Evolutionary conservation across 176 grass and related monocot species (phyloP).

Genomic region (Tillandsia leiboldiana): DNA sequence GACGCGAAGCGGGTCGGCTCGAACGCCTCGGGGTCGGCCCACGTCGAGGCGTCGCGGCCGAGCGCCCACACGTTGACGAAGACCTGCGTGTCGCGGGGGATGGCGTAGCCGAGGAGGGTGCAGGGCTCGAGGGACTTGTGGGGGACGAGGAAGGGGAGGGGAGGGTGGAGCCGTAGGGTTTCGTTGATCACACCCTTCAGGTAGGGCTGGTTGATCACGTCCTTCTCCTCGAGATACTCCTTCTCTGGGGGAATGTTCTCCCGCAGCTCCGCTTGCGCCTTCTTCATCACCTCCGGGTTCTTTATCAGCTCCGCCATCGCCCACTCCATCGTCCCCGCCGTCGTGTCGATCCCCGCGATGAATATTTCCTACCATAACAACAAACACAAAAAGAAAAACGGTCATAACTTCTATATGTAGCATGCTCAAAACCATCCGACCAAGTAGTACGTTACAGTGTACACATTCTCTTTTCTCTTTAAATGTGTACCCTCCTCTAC

Average conservation of each 20-base stretch:
- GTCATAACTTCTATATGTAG: not conserved
- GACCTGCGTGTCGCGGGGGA: constrained; percentile 6
- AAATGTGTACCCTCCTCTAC: too few species aligned
- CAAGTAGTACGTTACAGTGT: not conserved
- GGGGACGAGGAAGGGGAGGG: not conserved
- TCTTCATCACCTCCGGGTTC: not conserved
- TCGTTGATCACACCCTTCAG: not conserved
- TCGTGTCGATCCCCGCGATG: not conserved
- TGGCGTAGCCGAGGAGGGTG: not conserved
- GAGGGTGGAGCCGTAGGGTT: not conserved
- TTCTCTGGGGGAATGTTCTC: not conserved
- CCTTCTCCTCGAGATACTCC: not conserved
- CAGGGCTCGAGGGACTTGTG: constrained; percentile 13
- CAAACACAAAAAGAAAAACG: not conserved
- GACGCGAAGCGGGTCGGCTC: constrained; percentile 18
- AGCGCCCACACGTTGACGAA: constrained; percentile 26
- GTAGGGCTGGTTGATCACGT: not conserved
- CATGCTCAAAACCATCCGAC: not conserved
- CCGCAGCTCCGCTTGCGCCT: not conserved
- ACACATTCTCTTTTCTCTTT: not conserved
- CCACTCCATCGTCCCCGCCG: constrained; percentile 1
- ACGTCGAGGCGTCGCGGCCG: constrained; percentile 13
- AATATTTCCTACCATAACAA: not conserved
- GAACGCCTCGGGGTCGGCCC: constrained; percentile 16
- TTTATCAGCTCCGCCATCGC: not conserved